phyloP scores from a whole-genome alignment of 2,329 filamentous ascomycete genomes.

The Claviceps sp. region DNA sequence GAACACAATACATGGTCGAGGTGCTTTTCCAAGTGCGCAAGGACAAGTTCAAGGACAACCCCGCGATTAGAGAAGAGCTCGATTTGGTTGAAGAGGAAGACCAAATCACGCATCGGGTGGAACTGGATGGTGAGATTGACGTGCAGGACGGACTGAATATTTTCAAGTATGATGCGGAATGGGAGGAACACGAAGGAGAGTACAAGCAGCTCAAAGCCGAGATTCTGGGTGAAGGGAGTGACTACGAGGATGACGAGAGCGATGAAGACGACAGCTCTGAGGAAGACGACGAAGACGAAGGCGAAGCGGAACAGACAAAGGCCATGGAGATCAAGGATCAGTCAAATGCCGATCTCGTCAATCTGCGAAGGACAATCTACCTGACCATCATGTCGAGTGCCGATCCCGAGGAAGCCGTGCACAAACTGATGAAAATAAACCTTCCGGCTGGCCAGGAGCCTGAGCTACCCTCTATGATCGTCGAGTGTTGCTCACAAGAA shows the following conservation, averaged over 20 bases:
- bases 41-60: conserved; percentile 93
- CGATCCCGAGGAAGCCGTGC: conserved; percentile 90
- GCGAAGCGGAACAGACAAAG: conserved; percentile 66
- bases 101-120: conserved; percentile 81
- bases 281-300: conserved; percentile 50
- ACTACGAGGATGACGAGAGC: conserved; percentile 53
- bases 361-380: conserved; percentile 86
- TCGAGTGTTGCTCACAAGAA: conserved; percentile 94
- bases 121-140: conserved; percentile 71
- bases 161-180: conserved; percentile 86
- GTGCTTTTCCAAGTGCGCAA: conserved; percentile 94
- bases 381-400: conserved; percentile 95
- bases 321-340: conserved; percentile 95
- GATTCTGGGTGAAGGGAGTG: conserved; percentile 86
- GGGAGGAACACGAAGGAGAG: conserved; percentile 78
- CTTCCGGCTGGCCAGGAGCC: conserved; percentile 75
- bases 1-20: conserved; percentile 99
- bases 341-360: conserved; percentile 90
- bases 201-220: conserved; percentile 87
- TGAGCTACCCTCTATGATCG: conserved; percentile 90
- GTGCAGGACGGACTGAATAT: conserved; percentile 83
- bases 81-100: conserved; percentile 96
- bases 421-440: conserved; percentile 92
- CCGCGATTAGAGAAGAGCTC: conserved; percentile 77
- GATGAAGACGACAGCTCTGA: conserved; percentile 55